Conservation (phyloP, 257 asterid species). For the Forsythia viridissima region DNA sequence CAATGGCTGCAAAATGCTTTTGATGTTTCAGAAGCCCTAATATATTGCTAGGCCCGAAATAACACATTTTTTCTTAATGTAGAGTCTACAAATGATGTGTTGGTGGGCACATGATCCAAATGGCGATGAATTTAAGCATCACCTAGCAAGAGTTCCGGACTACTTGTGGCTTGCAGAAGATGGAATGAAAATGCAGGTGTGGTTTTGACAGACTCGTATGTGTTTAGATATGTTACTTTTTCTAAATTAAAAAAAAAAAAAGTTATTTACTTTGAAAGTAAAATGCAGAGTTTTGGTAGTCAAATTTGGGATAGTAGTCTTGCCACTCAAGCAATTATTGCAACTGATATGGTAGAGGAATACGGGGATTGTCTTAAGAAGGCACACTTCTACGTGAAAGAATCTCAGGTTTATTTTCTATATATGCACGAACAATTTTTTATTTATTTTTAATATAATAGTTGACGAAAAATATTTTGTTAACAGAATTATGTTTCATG, state of each 20-base stretch:
- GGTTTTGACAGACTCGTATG: background rate
- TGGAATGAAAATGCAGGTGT: constrained; percentile 87
- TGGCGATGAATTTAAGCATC: constrained; percentile 65
- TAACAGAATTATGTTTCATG: background rate
- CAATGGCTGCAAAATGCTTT: background rate
- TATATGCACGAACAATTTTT: background rate
- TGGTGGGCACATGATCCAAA: constrained; percentile 80
- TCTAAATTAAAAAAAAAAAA: background rate
- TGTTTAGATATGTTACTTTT: background rate
- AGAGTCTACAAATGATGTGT: constrained; percentile 86
- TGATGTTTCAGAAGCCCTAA: background rate
- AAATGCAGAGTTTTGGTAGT: constrained; percentile 70
- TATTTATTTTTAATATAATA: background rate
- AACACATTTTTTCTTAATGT: background rate
- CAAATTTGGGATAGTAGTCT: constrained; percentile 70
- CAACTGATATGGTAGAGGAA: constrained; percentile 78
- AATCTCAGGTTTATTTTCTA: constrained; percentile 56
- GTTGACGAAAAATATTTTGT: background rate
- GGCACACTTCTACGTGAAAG: constrained; percentile 72
- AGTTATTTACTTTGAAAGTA: too few relatives aligned
- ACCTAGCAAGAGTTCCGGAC: constrained; percentile 78
- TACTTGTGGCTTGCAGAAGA: constrained; percentile 88
- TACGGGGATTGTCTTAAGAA: constrained; percentile 72
- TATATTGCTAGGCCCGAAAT: background rate
- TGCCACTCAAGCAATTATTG: constrained; percentile 70